These are phyloP conservation scores for Cucumis melo DNA, from an alignment of 306 rosid genomes.

Conservation along the genomic window DNA sequence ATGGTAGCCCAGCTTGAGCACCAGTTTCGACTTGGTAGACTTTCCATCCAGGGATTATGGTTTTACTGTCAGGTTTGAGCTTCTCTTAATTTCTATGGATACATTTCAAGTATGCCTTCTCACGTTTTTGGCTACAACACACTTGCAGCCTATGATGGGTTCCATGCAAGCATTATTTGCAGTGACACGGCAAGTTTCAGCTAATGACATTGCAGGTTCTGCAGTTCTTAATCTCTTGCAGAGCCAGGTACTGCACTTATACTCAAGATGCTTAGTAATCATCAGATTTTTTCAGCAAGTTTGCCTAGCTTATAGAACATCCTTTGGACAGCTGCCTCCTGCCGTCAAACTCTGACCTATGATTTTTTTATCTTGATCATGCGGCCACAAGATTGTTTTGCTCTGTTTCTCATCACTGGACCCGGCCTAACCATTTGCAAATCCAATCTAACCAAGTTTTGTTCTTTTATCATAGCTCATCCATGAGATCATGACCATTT, in stretches of 20 bases:
- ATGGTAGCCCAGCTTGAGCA: conserved; percentile 98
- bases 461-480: not conserved
- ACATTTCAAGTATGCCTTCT: conserved; percentile 4
- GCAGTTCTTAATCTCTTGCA: conserved; percentile 87
- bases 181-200: conserved; percentile 73
- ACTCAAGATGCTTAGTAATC: not conserved
- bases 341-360: too few relatives aligned
- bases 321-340: too few relatives aligned
- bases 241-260: conserved; percentile 55
- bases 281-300: not conserved
- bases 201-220: conserved; percentile 70
- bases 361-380: too few relatives aligned
- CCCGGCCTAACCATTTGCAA: not conserved
- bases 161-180: conserved; percentile 71
- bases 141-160: conserved; percentile 82
- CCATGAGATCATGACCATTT: not conserved
- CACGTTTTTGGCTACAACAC: conserved; percentile 7
- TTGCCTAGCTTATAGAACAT: not conserved
- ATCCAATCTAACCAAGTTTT: not conserved
- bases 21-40: conserved; percentile 86
- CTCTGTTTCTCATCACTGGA: not conserved
- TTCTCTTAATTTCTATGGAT: conserved; percentile 11
- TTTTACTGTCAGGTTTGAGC: conserved; percentile 82
- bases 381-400: too few relatives aligned
- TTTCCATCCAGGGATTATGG: conserved; percentile 97